Conservation (phyloP, 139 green algal genomes). For the Raphidocelis subcapitata region DNA sequence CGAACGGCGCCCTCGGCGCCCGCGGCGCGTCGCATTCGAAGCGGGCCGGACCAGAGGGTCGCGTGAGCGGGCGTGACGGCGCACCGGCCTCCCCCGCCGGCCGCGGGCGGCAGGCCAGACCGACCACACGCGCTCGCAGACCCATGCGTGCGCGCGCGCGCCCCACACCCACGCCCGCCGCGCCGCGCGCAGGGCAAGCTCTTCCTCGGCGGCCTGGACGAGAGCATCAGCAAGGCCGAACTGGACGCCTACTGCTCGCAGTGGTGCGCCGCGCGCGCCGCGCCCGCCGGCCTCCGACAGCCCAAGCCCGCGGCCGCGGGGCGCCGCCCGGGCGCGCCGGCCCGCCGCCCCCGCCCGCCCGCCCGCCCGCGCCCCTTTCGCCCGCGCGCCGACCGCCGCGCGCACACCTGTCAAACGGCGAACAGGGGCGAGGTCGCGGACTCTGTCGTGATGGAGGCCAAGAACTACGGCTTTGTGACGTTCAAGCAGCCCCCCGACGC, state of each 20-base stretch:
- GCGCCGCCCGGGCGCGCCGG: not conserved
- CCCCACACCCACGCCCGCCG: too few relatives aligned
- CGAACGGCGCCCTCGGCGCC: too few relatives aligned
- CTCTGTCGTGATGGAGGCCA: constrained; percentile 58
- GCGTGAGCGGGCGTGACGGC: too few relatives aligned
- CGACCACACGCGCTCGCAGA: too few relatives aligned
- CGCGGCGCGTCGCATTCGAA: too few relatives aligned
- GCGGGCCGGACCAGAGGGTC: too few relatives aligned
- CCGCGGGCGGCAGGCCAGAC: too few relatives aligned
- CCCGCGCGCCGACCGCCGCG: too few relatives aligned
- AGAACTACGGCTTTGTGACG: constrained; percentile 74
- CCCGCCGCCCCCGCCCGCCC: not conserved
- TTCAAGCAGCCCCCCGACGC: constrained; percentile 47
- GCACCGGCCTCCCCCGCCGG: too few relatives aligned
- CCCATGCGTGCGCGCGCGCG: too few relatives aligned
- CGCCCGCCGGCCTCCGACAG: too few relatives aligned
- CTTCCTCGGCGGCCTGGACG: constrained; percentile 65
- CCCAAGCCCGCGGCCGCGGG: not conserved
- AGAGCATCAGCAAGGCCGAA: constrained; percentile 40
- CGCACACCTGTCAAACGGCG: not conserved
- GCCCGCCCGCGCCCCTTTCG: not conserved
- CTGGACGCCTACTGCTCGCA: constrained; percentile 56
- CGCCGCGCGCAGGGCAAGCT: constrained; percentile 55
- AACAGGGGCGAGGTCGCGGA: constrained; percentile 63
- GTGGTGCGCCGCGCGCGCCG: constrained; percentile 37